Conservation (phyloP, 2,329 filamentous ascomycete genomes). For the Amylocarpus encephaloides region DNA sequence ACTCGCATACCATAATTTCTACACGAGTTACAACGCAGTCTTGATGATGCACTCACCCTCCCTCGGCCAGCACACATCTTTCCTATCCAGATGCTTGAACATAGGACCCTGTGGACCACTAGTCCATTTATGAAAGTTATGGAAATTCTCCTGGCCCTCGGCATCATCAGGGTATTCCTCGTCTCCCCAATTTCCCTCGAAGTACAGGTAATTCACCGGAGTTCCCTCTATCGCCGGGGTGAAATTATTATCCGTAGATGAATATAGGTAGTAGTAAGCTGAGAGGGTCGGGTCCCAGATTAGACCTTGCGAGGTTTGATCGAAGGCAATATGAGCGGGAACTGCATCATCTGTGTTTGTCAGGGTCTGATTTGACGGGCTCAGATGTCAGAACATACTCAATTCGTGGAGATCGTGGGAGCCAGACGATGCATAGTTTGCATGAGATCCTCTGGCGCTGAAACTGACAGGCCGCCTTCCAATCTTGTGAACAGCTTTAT, state of each 20-base stretch:
- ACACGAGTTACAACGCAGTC: no score
- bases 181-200: conserved; percentile 39
- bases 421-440: conserved; percentile 61
- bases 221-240: conserved; percentile 50
- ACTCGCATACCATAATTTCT: no score
- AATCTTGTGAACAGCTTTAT: conserved; percentile 79
- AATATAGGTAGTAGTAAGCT: conserved; percentile 42
- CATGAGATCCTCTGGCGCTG: conserved; percentile 60
- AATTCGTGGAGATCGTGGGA: conserved; percentile 38
- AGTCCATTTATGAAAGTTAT: conserved; percentile 38
- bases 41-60: no score
- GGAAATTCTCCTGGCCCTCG: conserved; percentile 36
- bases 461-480: conserved; percentile 57
- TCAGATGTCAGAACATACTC: no score
- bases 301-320: conserved; percentile 59
- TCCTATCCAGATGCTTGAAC: conserved; percentile 46
- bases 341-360: no score
- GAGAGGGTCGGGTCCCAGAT: conserved; percentile 58
- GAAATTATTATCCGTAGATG: conserved; percentile 20
- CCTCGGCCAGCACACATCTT: no score
- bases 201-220: conserved; percentile 61
- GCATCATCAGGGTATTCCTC: conserved; percentile 37
- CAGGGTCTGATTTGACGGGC: no score
- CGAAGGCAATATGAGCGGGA: conserved; percentile 43
- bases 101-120: conserved; percentile 52